Evolutionary conservation across 495 filamentous ascomycete genomes (phyloP).

Genomic region (Annulohypoxylon nitens): DNA sequence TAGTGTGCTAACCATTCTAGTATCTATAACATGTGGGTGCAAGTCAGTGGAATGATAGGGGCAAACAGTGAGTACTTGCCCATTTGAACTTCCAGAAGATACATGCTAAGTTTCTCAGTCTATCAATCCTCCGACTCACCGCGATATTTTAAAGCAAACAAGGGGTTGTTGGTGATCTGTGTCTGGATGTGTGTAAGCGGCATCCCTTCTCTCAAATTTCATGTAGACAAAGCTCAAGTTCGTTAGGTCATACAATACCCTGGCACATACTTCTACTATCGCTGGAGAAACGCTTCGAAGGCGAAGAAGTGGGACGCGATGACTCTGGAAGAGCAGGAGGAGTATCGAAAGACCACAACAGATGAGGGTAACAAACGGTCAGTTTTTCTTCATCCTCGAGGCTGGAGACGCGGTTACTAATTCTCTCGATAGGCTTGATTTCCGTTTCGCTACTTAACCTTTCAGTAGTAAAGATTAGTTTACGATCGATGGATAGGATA

Average conservation of each 20-base stretch:
- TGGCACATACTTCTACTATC: conserved; percentile 53
- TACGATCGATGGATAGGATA: too few species aligned
- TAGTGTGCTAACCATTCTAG: conserved; percentile 27
- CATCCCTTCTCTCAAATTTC: background rate
- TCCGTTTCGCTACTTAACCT: conserved; percentile 48
- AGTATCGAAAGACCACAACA: conserved; percentile 50
- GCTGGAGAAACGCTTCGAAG: conserved; percentile 50
- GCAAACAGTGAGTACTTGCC: conserved; percentile 40
- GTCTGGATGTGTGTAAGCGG: conserved; percentile 50
- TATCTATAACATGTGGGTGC: conserved; percentile 50
- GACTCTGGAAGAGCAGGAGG: conserved; percentile 49
- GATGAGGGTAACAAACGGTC: conserved; percentile 51
- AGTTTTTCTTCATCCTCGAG: conserved; percentile 24
- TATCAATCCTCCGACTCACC: conserved; percentile 46
- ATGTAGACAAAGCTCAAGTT: conserved; percentile 16
- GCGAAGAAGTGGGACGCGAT: conserved; percentile 52
- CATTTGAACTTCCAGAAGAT: background rate
- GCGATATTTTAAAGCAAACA: conserved; percentile 49
- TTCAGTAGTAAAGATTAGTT: too few species aligned
- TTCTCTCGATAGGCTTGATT: conserved; percentile 38
- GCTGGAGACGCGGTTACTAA: background rate
- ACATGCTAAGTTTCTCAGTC: conserved; percentile 27
- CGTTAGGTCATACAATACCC: conserved; percentile 46
- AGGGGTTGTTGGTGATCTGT: conserved; percentile 47
- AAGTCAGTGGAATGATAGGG: conserved; percentile 49